These are phyloP conservation scores for Neocallimastix lanati DNA, from an alignment of 192 early-diverging fungal genomes.

Conservation along the genomic window DNA sequence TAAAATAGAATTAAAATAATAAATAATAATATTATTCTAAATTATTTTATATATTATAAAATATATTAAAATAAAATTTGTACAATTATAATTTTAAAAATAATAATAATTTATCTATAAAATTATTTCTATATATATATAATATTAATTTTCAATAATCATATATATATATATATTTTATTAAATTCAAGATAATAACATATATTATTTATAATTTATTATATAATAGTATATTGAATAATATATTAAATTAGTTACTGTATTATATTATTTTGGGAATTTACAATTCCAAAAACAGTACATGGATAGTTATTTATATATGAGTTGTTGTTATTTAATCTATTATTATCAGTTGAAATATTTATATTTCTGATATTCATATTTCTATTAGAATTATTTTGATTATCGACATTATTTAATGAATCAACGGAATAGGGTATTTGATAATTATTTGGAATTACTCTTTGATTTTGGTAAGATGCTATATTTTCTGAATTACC, in stretches of 20 bases:
- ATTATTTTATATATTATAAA: no score
- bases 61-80: no score
- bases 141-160: no score
- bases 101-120: no score
- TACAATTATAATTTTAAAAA: no score
- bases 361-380: not conserved
- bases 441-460: not conserved
- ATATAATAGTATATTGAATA: no score
- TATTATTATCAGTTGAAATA: not conserved
- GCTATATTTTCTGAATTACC: not conserved
- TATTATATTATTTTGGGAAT: not conserved
- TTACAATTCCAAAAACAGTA: not conserved
- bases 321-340: not conserved
- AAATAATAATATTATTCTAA: no score
- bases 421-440: not conserved
- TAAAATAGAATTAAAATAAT: no score
- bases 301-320: not conserved
- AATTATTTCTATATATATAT: no score
- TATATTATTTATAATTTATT: no score
- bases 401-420: not conserved
- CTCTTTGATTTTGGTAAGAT: not conserved
- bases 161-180: no score
- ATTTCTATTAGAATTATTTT: not conserved
- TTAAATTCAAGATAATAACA: no score
- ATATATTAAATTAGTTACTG: not conserved